Conservation (phyloP, 306 rosid species). For the Trifolium pratense region DNA sequence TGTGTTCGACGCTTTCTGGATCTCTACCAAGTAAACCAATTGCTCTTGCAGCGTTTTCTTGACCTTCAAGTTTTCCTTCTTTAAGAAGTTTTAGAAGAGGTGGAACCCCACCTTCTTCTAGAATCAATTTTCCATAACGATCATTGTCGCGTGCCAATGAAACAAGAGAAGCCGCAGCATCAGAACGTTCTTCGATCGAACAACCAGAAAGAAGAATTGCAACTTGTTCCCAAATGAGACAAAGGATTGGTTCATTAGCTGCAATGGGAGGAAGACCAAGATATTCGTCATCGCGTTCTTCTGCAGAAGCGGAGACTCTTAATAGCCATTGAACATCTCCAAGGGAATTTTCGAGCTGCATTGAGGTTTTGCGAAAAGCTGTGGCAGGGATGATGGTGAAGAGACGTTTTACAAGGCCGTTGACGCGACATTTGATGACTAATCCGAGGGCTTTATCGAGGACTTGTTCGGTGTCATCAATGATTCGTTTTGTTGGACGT, state of each 20-base stretch:
- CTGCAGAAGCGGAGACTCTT: slow-evolving; percentile 68
- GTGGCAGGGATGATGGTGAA: slow-evolving; percentile 77
- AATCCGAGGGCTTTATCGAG: slow-evolving; percentile 70
- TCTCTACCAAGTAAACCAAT: slow-evolving; percentile 75
- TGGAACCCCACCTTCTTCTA: slow-evolving; percentile 73
- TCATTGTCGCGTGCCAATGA: slow-evolving; percentile 79
- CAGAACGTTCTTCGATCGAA: slow-evolving; percentile 61
- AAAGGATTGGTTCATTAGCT: slow-evolving; percentile 69
- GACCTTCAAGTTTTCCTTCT: slow-evolving; percentile 69
- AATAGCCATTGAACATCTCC: slow-evolving; percentile 88
- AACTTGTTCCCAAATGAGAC: slow-evolving; percentile 77
- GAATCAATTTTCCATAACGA: slow-evolving; percentile 66
- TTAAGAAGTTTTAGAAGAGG: slow-evolving; percentile 63
- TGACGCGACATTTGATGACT: slow-evolving; percentile 68
- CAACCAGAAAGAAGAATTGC: slow-evolving; percentile 57
- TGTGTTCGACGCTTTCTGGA: slow-evolving; percentile 71
- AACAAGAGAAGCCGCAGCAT: slow-evolving; percentile 74
- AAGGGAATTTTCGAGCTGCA: slow-evolving; percentile 69
- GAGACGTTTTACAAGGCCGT: slow-evolving; percentile 57
- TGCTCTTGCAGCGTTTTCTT: slow-evolving; percentile 67
- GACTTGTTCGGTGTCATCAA: slow-evolving; percentile 74
- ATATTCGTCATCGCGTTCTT: slow-evolving; percentile 69
- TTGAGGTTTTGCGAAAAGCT: slow-evolving; percentile 59
- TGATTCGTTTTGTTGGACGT: slow-evolving; percentile 77
- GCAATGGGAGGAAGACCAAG: slow-evolving; percentile 86